A percentile compares a stretch with the other conserved stretches of the same genome.
phyloP scores from a whole-genome alignment of 768 basidiomycete genomes.

The Naematelia aurantialba region DNA sequence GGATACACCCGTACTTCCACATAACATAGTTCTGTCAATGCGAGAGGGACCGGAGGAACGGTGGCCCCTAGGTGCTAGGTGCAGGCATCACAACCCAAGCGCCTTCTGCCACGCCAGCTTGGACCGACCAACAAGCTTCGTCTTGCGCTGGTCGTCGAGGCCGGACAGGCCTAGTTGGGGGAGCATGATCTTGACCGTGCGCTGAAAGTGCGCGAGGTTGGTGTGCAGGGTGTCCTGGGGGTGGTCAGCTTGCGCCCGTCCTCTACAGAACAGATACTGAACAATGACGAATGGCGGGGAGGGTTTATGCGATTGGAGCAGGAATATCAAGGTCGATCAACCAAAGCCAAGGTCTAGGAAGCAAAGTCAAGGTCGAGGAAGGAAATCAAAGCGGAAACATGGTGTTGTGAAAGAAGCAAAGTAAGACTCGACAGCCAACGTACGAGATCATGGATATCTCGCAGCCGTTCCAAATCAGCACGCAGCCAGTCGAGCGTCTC shows the following conservation, averaged over 20 bases:
- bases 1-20: no score
- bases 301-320: background rate
- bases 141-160: constrained; percentile 14
- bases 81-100: background rate
- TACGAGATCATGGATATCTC: constrained; percentile 36
- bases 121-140: constrained; percentile 29
- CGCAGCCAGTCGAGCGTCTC: constrained; percentile 47
- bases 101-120: background rate
- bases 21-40: no score
- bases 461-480: constrained; percentile 42
- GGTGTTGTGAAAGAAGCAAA: background rate
- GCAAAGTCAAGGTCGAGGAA: background rate
- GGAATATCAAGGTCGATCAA: constrained; percentile 1
- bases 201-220: constrained; percentile 38
- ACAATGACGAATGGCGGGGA: background rate
- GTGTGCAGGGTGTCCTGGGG: constrained; percentile 34
- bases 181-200: constrained; percentile 40
- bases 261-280: background rate
- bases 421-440: constrained; percentile 9
- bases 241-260: background rate
- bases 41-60: no score
- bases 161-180: constrained; percentile 39
- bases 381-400: background rate
- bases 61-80: no score
- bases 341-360: background rate